A percentile compares a stretch with the other conserved stretches of the same genome.
These are phyloP conservation scores for Hygrocybe coccinea DNA, from an alignment of 768 basidiomycete genomes.

Conservation along the genomic window DNA sequence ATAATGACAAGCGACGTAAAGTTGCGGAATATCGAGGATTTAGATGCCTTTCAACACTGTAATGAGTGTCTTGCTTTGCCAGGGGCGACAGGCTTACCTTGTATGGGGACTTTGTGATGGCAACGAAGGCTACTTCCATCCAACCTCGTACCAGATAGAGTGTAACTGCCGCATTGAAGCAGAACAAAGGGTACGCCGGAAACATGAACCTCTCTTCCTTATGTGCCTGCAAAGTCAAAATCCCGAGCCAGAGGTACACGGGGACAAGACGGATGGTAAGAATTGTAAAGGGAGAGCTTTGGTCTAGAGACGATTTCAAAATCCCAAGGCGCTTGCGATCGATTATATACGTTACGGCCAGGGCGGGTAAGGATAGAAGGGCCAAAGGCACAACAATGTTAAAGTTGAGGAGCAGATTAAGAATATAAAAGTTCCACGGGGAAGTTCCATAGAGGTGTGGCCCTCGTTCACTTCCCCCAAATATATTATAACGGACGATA, in stretches of 20 bases:
- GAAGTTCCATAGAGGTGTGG: constrained; percentile 93
- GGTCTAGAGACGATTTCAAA: constrained; percentile 42
- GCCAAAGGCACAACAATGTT: constrained; percentile 82
- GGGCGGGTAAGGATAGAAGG: constrained; percentile 71
- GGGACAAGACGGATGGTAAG: constrained; percentile 77
- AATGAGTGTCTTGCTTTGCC: no score
- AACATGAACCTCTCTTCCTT: constrained; percentile 99
- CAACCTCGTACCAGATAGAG: constrained; percentile 82
- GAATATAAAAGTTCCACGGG: constrained; percentile 79
- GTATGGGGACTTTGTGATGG: constrained; percentile 78
- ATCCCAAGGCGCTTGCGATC: constrained; percentile 75
- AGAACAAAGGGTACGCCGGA: constrained; percentile 85
- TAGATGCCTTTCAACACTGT: constrained; percentile 56
- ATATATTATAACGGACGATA: constrained; percentile 89
- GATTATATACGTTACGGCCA: constrained; percentile 65
- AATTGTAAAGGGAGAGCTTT: constrained; percentile 76
- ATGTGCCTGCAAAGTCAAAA: constrained; percentile 79
- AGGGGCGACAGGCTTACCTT: constrained; percentile 46
- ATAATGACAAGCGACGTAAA: constrained; percentile 69
- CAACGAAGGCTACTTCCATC: constrained; percentile 74
- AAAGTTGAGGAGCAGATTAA: constrained; percentile 91
- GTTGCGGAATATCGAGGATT: constrained; percentile 66
- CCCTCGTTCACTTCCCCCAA: constrained; percentile 71
- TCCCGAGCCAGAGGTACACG: constrained; percentile 84
- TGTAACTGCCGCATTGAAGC: constrained; percentile 91